Evolutionary conservation across 192 early-diverging fungal species (phyloP), one percentile per base, ranked within the genome.

Genomic region (Coemansia sp.): DNA sequence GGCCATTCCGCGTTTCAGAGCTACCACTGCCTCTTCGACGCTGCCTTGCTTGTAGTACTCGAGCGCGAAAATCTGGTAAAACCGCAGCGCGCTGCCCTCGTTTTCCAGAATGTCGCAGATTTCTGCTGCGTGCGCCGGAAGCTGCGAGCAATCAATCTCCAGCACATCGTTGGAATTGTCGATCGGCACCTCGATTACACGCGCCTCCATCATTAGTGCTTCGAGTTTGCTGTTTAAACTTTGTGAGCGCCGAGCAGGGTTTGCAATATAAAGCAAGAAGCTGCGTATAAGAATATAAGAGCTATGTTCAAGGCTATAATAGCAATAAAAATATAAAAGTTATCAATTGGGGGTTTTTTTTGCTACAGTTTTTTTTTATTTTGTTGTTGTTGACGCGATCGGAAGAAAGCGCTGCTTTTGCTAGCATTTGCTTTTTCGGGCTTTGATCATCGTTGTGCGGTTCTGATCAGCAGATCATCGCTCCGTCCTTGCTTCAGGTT

Each of bases 41-140:
- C 87, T 85, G 9, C 85, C 83, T 58, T 91, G 89, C 58, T 87
- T 85, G 66, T 88, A 88, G 80, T 93, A 95, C 74, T 92, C 93
- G 34, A 81, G 79, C 85, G 91, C 90, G 79, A 94, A 90, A 22
- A 87, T 73, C 20, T 90, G 68, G 76, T 90, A 92, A 62, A 91
- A 85, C 66, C 83, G 74, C 39, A 90, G 81, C 15, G 88, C 84
- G 38, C 79, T 83, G 55, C 76, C 79, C 58, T 94, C 91, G 22
- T 89, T 79, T 59, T 85, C 87, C 14, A 94, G 73, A 64, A 94
- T 92, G 33, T 86, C 85, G 72, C 90, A 88, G 33, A 94, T 83
- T 62, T 89, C 88, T 33, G 75, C 74, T 28, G 87, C 81, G 62
- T 88, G 86, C 28, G 68, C 73, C 0, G 82, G 83, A 28, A 92